These are phyloP conservation scores for Fraxinus angustifolia DNA, from an alignment of 305 asterid genomes.

Conservation along the genomic window DNA sequence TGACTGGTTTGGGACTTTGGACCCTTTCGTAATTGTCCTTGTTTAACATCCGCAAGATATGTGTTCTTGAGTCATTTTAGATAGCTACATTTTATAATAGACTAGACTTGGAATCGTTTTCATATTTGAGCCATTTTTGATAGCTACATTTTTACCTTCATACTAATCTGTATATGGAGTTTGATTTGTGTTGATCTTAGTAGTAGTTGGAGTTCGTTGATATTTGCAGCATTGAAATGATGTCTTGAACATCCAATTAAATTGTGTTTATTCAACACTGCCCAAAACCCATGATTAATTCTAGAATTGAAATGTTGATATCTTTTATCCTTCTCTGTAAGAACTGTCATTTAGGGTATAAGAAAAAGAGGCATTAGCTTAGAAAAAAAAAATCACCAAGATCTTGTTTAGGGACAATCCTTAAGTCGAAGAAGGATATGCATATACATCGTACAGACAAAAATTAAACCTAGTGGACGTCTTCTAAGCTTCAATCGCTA, in stretches of 20 bases:
- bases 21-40: too few species aligned
- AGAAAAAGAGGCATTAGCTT: not conserved
- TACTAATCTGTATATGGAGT: constrained; percentile 17
- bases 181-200: constrained; percentile 6
- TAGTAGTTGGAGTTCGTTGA: not conserved
- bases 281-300: not conserved
- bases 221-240: not conserved
- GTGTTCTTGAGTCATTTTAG: too few species aligned
- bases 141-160: constrained; percentile 13
- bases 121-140: not conserved
- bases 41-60: too few species aligned
- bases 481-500: too few species aligned
- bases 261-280: not conserved
- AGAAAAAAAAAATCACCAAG: too few species aligned
- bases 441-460: not conserved
- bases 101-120: not conserved
- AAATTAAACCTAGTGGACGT: too few species aligned
- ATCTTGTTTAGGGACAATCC: not conserved
- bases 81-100: too few species aligned
- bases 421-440: not conserved
- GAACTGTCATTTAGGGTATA: not conserved
- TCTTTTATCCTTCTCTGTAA: not conserved
- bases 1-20: too few species aligned
- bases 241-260: not conserved
- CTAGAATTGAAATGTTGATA: not conserved